phyloP scores from a whole-genome alignment of 2,329 filamentous ascomycete species.

The Mycocentrospora acerina region DNA sequence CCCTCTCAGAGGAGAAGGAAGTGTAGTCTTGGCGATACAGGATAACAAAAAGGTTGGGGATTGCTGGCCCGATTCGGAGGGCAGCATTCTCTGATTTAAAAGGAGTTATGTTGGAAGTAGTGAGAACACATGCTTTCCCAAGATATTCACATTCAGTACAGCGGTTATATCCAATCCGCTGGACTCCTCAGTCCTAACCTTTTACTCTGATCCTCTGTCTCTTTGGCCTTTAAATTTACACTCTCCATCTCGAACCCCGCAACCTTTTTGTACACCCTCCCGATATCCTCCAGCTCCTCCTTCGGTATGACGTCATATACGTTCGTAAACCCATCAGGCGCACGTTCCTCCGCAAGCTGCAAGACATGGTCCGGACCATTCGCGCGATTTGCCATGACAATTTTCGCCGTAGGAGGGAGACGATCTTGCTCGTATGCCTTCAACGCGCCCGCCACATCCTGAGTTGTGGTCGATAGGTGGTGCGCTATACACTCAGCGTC shows the following conservation, averaged over 20 bases:
- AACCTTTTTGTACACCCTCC: conserved; percentile 41
- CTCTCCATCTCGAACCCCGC: conserved; percentile 51
- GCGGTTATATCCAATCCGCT: conserved; percentile 19
- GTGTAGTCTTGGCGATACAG: no score
- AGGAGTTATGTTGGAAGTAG: no score
- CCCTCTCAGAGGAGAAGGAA: no score
- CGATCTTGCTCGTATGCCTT: conserved; percentile 44
- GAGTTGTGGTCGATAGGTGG: conserved; percentile 29
- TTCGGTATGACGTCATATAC: conserved; percentile 46
- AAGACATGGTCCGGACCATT: conserved; percentile 52
- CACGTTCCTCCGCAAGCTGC: conserved; percentile 49
- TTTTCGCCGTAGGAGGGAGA: conserved; percentile 48
- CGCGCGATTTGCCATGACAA: conserved; percentile 50
- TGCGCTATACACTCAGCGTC: conserved; percentile 45
- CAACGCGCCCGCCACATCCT: conserved; percentile 37
- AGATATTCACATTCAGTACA: no score
- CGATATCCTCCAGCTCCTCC: conserved; percentile 45
- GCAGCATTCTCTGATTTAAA: no score
- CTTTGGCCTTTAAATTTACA: conserved; percentile 45
- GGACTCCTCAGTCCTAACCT: conserved; percentile 20
- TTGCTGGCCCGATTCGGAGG: no score
- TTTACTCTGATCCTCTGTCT: conserved; percentile 33
- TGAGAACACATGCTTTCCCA: no score
- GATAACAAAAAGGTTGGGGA: no score
- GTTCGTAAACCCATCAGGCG: conserved; percentile 42